A percentile compares a stretch with the other conserved stretches of the same genome.
Evolutionary conservation across 495 filamentous ascomycete species (phyloP).

Genomic region (Melanomma pulvis-pyrius): DNA sequence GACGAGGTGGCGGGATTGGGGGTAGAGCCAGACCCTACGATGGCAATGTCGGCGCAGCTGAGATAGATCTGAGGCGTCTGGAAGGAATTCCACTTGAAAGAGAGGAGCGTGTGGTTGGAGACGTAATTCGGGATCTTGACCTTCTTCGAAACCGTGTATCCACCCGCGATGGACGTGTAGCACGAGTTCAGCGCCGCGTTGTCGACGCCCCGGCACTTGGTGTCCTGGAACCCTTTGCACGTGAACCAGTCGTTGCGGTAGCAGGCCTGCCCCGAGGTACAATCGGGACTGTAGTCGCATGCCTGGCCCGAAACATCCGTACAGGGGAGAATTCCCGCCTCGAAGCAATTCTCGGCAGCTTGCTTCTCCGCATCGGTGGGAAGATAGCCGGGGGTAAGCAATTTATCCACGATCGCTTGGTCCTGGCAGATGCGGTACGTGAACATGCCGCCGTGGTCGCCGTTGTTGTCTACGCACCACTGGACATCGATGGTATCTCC

Average conservation of each 20-base stretch:
- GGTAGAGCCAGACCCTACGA: slow-evolving; percentile 26
- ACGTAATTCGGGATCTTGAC: slow-evolving; percentile 54
- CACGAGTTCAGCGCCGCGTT: slow-evolving; percentile 51
- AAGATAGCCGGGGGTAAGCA: slow-evolving; percentile 54
- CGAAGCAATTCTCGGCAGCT: slow-evolving; percentile 58
- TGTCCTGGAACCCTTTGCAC: slow-evolving; percentile 52
- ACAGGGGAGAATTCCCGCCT: slow-evolving; percentile 53
- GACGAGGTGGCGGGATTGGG: neutral
- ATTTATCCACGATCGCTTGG: slow-evolving; percentile 56
- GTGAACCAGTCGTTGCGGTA: slow-evolving; percentile 63
- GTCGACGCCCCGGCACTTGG: slow-evolving; percentile 57
- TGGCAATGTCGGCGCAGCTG: slow-evolving; percentile 58
- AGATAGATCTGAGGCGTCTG: slow-evolving; percentile 62
- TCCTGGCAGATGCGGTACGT: slow-evolving; percentile 59
- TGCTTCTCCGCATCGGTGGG: slow-evolving; percentile 60
- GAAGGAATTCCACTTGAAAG: slow-evolving; percentile 60
- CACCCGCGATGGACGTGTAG: slow-evolving; percentile 56
- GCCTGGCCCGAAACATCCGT: slow-evolving; percentile 56
- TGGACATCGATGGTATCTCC: slow-evolving; percentile 55
- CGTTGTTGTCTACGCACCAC: slow-evolving; percentile 63
- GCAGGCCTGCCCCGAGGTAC: slow-evolving; percentile 51
- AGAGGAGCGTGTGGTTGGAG: slow-evolving; percentile 56
- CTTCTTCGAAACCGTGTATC: slow-evolving; percentile 57
- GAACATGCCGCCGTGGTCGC: slow-evolving; percentile 64
- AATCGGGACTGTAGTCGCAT: slow-evolving; percentile 59